Base-by-base conservation (phyloP, 257 asterid species). In the Scutellaria baicalensis region DNA sequence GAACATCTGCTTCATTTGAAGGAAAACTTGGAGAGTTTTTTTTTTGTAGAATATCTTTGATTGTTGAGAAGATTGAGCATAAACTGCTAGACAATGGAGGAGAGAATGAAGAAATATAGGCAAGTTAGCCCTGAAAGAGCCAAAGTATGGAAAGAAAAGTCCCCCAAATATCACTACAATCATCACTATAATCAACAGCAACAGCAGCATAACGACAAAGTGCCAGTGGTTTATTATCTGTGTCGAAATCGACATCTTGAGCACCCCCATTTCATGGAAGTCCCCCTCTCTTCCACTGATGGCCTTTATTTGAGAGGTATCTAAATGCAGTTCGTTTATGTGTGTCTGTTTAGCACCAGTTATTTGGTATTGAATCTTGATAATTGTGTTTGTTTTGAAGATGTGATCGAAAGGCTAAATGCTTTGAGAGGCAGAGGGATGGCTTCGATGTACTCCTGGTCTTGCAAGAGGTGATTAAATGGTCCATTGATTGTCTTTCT, bases 231-330 rank as follows among this genome's bases (percentile, higher is more conserved):
- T 72, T 94, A 94, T 80, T 94, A 94, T 67, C 85, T 94, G 1
- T 88, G 90, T 66, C 73, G 95, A 69, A 91, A 91, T 81, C 82
- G 92, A 39, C 97, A 87, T 59, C 91, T 94, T 23, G 97, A 94
- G 79, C 99, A 94, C 78, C 99, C 99, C 43, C 99, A 94, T 76
- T 94, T 94, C 84, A 94, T 94, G 85, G 96, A 94, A 81, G 96
- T 94, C 5, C 86, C 97, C 40, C 76, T 86, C 64, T 87, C 97
- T 63, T 84, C 97, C 18, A 70, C 97, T 9, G 85, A 86, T 70
- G 99, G 99, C 52, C 95, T 94, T 79, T 81, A 77, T 81, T 75
- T 94, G 67, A 88, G 90, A 88, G 99, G 99, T 93, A 83, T 0
- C 23, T 23, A 13, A 64, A 23, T 51, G 54, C 57, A 35, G 11